phyloP scores from a whole-genome alignment of 2,329 filamentous ascomycete species.

The Monilinia fructicola region DNA sequence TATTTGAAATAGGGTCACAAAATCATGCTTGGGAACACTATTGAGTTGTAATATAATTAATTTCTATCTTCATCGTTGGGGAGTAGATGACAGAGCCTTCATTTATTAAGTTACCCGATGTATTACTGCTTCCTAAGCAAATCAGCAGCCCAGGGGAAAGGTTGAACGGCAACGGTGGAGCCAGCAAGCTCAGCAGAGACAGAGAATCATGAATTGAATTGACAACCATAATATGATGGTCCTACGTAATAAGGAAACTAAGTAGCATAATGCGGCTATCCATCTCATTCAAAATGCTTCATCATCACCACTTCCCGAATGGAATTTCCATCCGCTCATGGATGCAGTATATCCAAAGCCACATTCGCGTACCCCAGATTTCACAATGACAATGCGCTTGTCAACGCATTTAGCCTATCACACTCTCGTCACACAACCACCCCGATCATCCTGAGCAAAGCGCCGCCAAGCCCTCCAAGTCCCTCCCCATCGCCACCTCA shows the following conservation, averaged over 20 bases:
- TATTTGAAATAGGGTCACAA: too few species aligned
- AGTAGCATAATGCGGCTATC: background rate
- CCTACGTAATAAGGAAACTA: too few species aligned
- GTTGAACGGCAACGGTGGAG: background rate
- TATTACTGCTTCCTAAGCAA: background rate
- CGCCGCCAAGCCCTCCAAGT: background rate
- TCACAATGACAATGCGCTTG: too few species aligned
- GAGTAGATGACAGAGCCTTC: too few species aligned
- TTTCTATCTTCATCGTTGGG: background rate
- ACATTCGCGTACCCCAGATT: background rate
- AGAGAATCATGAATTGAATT: background rate
- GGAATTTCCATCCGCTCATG: background rate
- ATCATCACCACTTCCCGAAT: background rate
- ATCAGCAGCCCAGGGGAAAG: too few species aligned
- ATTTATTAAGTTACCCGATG: background rate
- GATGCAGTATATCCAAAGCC: background rate
- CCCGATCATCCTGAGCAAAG: slow-evolving; percentile 1
- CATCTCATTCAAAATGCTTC: background rate
- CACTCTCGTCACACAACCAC: background rate
- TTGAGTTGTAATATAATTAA: background rate
- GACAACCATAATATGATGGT: accelerated
- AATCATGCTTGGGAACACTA: background rate
- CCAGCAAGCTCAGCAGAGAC: background rate
- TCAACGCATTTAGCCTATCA: too few species aligned
- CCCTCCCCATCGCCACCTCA: background rate